Evolutionary conservation across 2,329 filamentous ascomycete genomes (phyloP).

Genomic region (Aureobasidium sp.): DNA sequence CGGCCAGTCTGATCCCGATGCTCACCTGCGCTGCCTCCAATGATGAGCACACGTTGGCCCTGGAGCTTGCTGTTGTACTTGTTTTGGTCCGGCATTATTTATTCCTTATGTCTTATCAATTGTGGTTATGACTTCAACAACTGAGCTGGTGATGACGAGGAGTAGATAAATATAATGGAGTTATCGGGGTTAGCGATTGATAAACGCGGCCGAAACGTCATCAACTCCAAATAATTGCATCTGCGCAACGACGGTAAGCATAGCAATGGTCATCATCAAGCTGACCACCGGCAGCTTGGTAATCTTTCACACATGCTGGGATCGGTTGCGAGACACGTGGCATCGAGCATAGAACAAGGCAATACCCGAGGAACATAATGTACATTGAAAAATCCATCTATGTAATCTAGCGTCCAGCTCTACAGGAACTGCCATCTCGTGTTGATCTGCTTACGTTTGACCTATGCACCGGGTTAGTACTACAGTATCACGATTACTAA

Average conservation of each 20-base stretch:
- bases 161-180: neutral
- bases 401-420: neutral
- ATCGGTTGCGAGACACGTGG: neutral
- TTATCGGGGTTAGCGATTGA: neutral
- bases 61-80: conserved; percentile 45
- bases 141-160: neutral
- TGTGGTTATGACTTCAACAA: neutral
- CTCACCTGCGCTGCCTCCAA: conserved; percentile 49
- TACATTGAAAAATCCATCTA: neutral
- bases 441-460: conserved; percentile 60
- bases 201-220: neutral
- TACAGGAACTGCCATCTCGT: conserved; percentile 49
- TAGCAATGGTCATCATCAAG: neutral
- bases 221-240: neutral
- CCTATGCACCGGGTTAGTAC: conserved; percentile 31
- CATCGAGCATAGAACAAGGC: neutral
- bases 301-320: neutral
- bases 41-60: conserved; percentile 47
- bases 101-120: neutral
- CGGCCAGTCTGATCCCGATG: neutral
- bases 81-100: conserved; percentile 33
- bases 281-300: neutral
- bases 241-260: neutral
- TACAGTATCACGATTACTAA: neutral
- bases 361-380: neutral